A percentile compares a stretch with the other conserved stretches of the same genome.
Evolutionary conservation across 192 early-diverging fungal species (phyloP).

Genomic region (Podochytrium sp.): DNA sequence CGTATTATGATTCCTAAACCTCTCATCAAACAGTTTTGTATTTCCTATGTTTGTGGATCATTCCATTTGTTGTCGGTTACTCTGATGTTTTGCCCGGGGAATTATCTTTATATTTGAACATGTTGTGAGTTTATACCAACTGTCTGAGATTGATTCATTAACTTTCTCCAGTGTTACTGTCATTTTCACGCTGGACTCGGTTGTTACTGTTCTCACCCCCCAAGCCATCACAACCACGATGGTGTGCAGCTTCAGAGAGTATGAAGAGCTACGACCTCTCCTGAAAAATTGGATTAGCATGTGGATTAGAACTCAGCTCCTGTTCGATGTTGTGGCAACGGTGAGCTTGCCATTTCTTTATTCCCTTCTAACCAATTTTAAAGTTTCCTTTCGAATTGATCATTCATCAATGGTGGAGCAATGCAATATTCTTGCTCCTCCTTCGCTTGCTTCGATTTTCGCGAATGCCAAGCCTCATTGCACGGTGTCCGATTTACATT

Average conservation of each 20-base stretch:
- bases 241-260: background rate
- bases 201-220: constrained; percentile 4
- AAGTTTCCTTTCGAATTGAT: background rate
- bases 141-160: no score
- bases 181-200: background rate
- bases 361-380: background rate
- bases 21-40: no score
- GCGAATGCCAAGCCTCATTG: background rate
- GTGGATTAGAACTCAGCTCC: background rate
- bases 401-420: background rate
- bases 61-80: background rate
- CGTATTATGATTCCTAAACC: no score
- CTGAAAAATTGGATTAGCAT: background rate
- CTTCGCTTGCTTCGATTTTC: background rate
- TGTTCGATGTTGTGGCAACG: constrained; percentile 1
- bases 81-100: background rate
- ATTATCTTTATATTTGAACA: background rate
- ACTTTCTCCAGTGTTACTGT: no score
- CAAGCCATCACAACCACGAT: background rate
- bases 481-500: background rate
- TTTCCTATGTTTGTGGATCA: background rate
- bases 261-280: background rate
- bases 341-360: background rate
- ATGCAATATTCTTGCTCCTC: background rate
- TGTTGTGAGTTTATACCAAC: no score